Percentiles rank a stretch among this genome's conserved stretches.
Conservation (phyloP, 352 stramenopile species). For the Pythium sp. region DNA sequence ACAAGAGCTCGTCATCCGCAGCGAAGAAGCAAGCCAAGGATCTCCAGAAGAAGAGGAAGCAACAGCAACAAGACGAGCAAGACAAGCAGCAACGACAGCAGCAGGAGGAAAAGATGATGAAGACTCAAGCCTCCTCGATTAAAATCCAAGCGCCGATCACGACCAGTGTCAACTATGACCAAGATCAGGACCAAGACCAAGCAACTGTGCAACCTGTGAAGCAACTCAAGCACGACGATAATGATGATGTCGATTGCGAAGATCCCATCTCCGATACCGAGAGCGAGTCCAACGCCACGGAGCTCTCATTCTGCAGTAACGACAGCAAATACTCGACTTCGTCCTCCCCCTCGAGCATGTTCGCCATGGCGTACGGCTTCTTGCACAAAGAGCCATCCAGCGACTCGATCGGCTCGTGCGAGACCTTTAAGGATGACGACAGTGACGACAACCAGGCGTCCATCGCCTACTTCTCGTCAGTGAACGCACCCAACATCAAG, state of each 20-base stretch:
- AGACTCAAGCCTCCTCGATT: neutral
- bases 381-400: neutral
- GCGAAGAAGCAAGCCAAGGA: neutral
- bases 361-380: slow-evolving; percentile 4
- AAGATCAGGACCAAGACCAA: neutral
- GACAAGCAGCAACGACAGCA: neutral
- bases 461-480: neutral
- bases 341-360: neutral
- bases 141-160: neutral
- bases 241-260: neutral
- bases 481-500: neutral
- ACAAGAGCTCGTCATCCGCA: neutral
- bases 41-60: neutral
- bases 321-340: neutral
- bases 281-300: neutral
- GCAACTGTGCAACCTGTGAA: neutral
- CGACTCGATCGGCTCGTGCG: neutral
- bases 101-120: neutral
- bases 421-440: neutral
- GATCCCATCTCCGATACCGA: neutral
- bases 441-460: neutral
- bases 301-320: neutral
- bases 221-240: neutral
- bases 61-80: neutral
- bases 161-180: neutral